Percentiles rank a stretch among this genome's conserved stretches.
Evolutionary conservation across 2,329 filamentous ascomycete species (phyloP).

Genomic region (Trichoderma breve): DNA sequence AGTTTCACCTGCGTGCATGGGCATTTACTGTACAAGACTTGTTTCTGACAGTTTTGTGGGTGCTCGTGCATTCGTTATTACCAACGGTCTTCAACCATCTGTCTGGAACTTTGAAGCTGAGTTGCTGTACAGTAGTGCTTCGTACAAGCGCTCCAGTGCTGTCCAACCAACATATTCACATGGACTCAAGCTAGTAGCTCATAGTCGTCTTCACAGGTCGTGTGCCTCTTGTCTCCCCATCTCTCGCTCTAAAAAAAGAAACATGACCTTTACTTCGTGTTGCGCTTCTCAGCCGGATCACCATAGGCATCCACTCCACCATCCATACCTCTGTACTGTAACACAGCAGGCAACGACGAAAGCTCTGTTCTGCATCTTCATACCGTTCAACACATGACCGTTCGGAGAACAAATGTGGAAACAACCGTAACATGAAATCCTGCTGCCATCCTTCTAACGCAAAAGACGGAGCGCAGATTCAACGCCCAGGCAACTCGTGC

Average conservation of each 20-base stretch:
- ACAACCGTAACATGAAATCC: not conserved
- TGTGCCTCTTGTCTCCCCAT: not conserved
- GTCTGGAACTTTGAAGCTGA: not conserved
- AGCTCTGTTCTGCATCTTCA: not conserved
- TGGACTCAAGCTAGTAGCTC: not conserved
- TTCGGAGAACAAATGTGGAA: not conserved
- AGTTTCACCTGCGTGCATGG: not conserved
- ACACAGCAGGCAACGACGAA: not conserved
- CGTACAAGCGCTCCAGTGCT: not conserved
- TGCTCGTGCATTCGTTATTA: not conserved
- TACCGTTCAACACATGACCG: not conserved
- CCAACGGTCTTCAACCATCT: not conserved
- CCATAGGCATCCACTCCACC: not conserved
- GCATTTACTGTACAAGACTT: not conserved
- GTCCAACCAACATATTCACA: not conserved
- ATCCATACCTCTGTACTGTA: not conserved
- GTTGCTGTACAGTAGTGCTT: not conserved
- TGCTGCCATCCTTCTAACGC: not conserved
- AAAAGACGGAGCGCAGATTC: not conserved
- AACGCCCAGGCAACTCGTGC: not conserved
- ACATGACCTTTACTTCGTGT: not conserved
- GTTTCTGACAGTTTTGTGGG: not conserved
- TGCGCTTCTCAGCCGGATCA: not conserved
- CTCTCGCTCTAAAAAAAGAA: not conserved
- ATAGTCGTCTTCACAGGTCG: not conserved